Evolutionary conservation across 441 rosid genomes (phyloP).

Genomic region (Bocquillonia castaneifolia): DNA sequence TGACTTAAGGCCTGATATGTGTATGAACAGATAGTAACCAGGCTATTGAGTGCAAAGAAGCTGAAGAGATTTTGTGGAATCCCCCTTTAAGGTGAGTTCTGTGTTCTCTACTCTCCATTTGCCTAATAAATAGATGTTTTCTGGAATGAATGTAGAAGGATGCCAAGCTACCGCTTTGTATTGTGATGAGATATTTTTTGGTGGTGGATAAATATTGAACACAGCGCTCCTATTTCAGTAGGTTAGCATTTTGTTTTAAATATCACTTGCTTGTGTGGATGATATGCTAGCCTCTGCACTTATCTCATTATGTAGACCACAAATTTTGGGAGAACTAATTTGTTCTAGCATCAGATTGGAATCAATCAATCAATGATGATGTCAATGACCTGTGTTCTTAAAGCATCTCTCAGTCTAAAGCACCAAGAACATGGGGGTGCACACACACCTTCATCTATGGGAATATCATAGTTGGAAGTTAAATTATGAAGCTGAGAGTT

Average conservation of each 20-base stretch:
- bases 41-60: slow-evolving; percentile 12
- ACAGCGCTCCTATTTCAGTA: not conserved
- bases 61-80: not conserved
- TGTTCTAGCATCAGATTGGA: not conserved
- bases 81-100: not conserved
- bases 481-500: not conserved
- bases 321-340: not conserved
- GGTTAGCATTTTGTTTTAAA: not conserved
- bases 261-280: not conserved
- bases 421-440: not conserved
- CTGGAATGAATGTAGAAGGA: not conserved
- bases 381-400: not conserved
- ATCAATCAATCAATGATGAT: not conserved
- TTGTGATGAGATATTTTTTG: not conserved
- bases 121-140: not conserved
- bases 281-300: not conserved
- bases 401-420: not conserved
- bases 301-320: not conserved
- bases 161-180: not conserved
- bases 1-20: not conserved
- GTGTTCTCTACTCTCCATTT: not conserved
- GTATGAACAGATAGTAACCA: not conserved
- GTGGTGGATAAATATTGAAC: not conserved
- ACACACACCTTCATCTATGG: not conserved
- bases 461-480: not conserved